A percentile compares a stretch with the other conserved stretches of the same genome.
Evolutionary conservation across 2,329 filamentous ascomycete species (phyloP).

Genomic region (Trichoderma afroharzianum): DNA sequence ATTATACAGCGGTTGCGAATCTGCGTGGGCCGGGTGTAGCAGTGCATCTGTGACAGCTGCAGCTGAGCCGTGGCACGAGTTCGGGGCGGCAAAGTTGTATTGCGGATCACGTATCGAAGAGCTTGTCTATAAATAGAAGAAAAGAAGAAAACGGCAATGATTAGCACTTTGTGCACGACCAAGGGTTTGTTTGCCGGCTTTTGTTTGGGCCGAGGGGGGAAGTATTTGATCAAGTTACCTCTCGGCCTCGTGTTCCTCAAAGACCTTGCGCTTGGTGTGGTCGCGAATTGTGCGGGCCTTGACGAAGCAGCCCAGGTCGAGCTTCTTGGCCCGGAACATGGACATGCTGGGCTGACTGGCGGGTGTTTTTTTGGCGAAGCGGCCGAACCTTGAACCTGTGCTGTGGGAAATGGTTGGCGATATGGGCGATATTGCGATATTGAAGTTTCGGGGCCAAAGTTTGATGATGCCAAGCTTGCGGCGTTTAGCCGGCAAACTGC

Average conservation of each 20-base stretch:
- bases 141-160: background rate
- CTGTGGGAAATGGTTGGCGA: background rate
- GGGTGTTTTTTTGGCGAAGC: background rate
- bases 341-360: constrained; percentile 56
- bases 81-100: constrained; percentile 77
- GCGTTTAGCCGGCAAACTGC: constrained; percentile 8
- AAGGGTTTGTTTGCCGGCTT: background rate
- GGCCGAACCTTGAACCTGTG: background rate
- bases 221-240: constrained; percentile 53
- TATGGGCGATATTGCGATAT: background rate
- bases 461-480: constrained; percentile 10
- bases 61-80: constrained; percentile 89
- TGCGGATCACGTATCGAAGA: constrained; percentile 87
- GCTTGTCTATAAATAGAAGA: constrained; percentile 64
- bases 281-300: constrained; percentile 87
- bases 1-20: constrained; percentile 91
- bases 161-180: background rate
- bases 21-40: constrained; percentile 89
- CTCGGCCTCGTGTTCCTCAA: constrained; percentile 80
- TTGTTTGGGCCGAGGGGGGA: background rate
- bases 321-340: constrained; percentile 84
- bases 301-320: constrained; percentile 83
- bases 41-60: constrained; percentile 90
- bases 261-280: constrained; percentile 94
- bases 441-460: constrained; percentile 8